Conservation (phyloP, 176 grass and related monocot genomes). For the Bothriochloa decipiens region DNA sequence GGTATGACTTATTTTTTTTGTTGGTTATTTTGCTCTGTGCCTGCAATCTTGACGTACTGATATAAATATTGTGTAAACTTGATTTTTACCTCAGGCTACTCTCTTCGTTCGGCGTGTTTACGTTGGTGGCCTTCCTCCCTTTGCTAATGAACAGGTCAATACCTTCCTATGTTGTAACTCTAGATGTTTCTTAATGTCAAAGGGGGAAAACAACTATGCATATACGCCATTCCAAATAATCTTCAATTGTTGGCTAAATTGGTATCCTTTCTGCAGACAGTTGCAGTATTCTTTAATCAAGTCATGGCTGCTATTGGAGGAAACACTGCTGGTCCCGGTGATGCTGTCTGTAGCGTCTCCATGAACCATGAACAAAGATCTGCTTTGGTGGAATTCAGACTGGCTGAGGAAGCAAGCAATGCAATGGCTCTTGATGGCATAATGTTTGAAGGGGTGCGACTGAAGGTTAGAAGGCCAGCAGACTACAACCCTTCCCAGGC, state of each 20-base stretch:
- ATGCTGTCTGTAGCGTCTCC: conserved; percentile 76
- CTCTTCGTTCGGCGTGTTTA: conserved; percentile 72
- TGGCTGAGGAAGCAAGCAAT: conserved; percentile 94
- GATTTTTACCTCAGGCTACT: conserved; percentile 50
- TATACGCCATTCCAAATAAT: background rate
- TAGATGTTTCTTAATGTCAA: background rate
- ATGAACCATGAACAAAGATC: conserved; percentile 92
- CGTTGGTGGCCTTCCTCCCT: conserved; percentile 77
- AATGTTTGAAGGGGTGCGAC: conserved; percentile 80
- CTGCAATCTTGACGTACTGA: background rate
- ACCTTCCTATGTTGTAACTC: background rate
- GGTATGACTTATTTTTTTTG: conserved; percentile 13
- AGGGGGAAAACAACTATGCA: background rate
- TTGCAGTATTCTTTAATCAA: conserved; percentile 86
- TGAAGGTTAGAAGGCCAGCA: conserved; percentile 75
- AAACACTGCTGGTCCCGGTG: conserved; percentile 88
- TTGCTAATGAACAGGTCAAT: conserved; percentile 84
- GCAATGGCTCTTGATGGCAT: conserved; percentile 96
- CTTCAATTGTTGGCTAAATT: conserved; percentile 14
- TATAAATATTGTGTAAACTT: conserved; percentile 21
- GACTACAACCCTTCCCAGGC: conserved; percentile 82
- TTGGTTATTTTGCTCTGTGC: conserved; percentile 10
- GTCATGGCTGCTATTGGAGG: conserved; percentile 87
- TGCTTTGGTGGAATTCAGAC: conserved; percentile 87
- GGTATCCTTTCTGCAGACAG: conserved; percentile 47